These are phyloP conservation scores for Lactarius deliciosus DNA, from an alignment of 768 basidiomycete species.

Conservation along the genomic window DNA sequence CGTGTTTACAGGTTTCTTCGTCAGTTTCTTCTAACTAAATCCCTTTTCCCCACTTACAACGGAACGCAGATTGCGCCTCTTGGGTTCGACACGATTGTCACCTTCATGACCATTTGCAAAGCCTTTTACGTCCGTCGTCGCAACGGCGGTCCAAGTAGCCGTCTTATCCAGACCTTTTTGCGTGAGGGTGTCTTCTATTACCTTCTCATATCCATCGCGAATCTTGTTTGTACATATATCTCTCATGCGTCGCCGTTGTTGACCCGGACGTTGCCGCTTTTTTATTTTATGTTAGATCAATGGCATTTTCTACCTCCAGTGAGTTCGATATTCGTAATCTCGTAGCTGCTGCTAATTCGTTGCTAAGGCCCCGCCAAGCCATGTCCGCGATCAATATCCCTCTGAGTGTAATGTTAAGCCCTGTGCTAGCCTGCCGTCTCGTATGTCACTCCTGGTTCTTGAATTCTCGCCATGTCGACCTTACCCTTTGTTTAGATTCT, in stretches of 20 bases:
- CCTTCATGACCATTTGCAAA: constrained; percentile 77
- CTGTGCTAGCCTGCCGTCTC: constrained; percentile 75
- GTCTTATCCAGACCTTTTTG: constrained; percentile 80
- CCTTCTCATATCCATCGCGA: constrained; percentile 82
- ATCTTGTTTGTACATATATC: constrained; percentile 47
- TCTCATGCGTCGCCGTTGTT: background rate
- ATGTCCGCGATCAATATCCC: constrained; percentile 86
- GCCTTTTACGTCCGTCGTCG: constrained; percentile 73
- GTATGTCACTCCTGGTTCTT: constrained; percentile 39
- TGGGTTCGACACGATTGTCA: constrained; percentile 77
- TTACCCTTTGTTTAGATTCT: constrained; percentile 53
- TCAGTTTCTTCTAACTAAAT: constrained; percentile 22
- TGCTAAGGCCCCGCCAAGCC: constrained; percentile 67
- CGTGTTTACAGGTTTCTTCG: constrained; percentile 43
- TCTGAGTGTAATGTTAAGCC: constrained; percentile 80
- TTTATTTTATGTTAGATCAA: constrained; percentile 49
- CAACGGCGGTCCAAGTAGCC: constrained; percentile 73
- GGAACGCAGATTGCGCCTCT: constrained; percentile 68
- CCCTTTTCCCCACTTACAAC: constrained; percentile 13
- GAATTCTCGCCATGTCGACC: background rate
- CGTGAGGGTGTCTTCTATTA: constrained; percentile 88
- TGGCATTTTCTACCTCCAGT: constrained; percentile 87
- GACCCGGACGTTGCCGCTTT: constrained; percentile 13
- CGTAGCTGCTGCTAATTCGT: constrained; percentile 26
- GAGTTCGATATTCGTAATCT: constrained; percentile 31